These are phyloP conservation scores for Wickerhamomyces silvicola DNA, from an alignment of 805 yeast genomes.

Conservation along the genomic window DNA sequence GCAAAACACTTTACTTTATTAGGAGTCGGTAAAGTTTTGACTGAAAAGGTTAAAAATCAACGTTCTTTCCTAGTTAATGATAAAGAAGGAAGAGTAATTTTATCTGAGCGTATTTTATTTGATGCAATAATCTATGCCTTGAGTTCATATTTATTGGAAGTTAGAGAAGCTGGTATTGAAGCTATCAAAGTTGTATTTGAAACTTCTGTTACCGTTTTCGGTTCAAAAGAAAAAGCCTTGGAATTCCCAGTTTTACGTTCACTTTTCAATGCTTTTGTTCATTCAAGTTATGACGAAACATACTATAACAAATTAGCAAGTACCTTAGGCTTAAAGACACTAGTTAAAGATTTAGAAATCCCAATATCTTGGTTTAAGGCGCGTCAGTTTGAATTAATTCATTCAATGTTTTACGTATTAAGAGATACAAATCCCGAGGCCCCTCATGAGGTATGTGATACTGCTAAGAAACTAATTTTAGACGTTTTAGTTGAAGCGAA, in stretches of 20 bases:
- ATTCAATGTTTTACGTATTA: conserved; percentile 83
- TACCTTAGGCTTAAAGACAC: conserved; percentile 68
- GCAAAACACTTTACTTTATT: conserved; percentile 75
- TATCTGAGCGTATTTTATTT: conserved; percentile 64
- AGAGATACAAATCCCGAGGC: conserved; percentile 88
- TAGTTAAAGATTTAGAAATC: conserved; percentile 60
- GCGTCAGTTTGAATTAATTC: conserved; percentile 75
- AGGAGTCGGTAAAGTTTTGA: conserved; percentile 67
- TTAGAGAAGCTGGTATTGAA: conserved; percentile 63
- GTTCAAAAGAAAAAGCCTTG: conserved; percentile 55
- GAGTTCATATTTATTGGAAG: conserved; percentile 66
- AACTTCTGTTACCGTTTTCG: conserved; percentile 62
- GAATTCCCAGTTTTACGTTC: conserved; percentile 71
- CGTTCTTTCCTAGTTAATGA: conserved; percentile 70
- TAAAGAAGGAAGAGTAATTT: conserved; percentile 66
- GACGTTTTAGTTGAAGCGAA: conserved; percentile 64
- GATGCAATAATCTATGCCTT: conserved; percentile 75
- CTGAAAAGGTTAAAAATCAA: conserved; percentile 60
- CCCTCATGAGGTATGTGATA: conserved; percentile 68
- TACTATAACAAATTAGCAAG: conserved; percentile 88
- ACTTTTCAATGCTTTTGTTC: conserved; percentile 77
- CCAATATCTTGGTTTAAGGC: conserved; percentile 69
- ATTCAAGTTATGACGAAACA: conserved; percentile 84
- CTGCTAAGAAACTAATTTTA: conserved; percentile 63
- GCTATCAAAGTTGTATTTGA: conserved; percentile 58